A percentile compares a stretch with the other conserved stretches of the same genome.
Evolutionary conservation across 306 rosid species (phyloP).

Genomic region (Datisca glomerata): DNA sequence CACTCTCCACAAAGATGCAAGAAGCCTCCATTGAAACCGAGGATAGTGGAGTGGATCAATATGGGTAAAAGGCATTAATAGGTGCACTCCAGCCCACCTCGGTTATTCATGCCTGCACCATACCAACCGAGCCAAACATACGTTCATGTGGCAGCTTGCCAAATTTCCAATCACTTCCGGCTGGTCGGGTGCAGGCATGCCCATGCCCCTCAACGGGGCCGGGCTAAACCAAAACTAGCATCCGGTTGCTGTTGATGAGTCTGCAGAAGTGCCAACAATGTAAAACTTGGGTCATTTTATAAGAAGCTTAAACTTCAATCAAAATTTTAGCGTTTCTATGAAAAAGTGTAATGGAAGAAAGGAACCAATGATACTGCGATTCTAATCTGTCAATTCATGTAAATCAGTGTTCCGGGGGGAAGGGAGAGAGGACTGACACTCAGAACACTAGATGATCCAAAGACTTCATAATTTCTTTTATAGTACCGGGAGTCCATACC

Average conservation of each 20-base stretch:
- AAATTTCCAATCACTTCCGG: constrained; percentile 22
- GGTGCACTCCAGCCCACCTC: constrained; percentile 53
- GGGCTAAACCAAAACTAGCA: constrained; percentile 95
- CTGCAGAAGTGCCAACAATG: constrained; percentile 33
- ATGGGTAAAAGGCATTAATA: not conserved
- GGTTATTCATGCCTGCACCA: constrained; percentile 86
- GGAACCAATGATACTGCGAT: too few species aligned
- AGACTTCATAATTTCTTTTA: too few species aligned
- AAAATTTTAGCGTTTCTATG: too few species aligned
- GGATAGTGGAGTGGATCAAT: constrained; percentile 33
- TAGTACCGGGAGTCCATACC: constrained; percentile 42
- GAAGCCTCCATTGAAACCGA: constrained; percentile 48
- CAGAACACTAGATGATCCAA: too few species aligned
- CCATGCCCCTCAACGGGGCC: constrained; percentile 99
- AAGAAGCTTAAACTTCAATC: too few species aligned
- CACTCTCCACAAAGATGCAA: constrained; percentile 32
- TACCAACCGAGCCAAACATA: constrained; percentile 34
- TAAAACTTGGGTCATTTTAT: not conserved
- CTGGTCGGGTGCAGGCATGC: constrained; percentile 91
- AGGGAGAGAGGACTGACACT: too few species aligned
- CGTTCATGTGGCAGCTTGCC: constrained; percentile 20
- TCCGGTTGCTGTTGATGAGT: constrained; percentile 91
- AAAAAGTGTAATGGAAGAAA: too few species aligned
- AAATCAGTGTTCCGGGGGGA: too few species aligned
- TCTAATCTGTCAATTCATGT: too few species aligned